Evolutionary conservation across 345 rosid species (phyloP).

Genomic region (Populus ilicifolia): DNA sequence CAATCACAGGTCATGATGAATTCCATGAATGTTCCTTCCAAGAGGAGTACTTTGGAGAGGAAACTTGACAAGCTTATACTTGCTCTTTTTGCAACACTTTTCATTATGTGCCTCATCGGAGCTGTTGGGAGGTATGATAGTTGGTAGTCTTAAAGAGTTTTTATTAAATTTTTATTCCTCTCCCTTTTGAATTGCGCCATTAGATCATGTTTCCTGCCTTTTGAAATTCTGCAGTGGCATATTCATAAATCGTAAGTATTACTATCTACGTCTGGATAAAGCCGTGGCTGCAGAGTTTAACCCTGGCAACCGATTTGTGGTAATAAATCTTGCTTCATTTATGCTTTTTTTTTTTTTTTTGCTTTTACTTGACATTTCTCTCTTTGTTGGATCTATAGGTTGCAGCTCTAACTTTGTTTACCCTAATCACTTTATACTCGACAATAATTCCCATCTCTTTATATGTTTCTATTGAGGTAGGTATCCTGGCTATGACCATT

Average conservation of each 20-base stretch:
- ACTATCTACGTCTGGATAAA: slow-evolving; percentile 54
- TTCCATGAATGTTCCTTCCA: slow-evolving; percentile 98
- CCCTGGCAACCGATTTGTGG: slow-evolving; percentile 68
- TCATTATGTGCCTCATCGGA: slow-evolving; percentile 85
- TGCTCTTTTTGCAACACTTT: slow-evolving; percentile 75
- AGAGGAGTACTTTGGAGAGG: slow-evolving; percentile 97
- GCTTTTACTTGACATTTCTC: not conserved
- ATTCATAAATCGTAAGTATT: slow-evolving; percentile 69
- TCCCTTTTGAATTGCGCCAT: not conserved
- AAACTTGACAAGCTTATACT: slow-evolving; percentile 99
- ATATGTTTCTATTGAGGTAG: slow-evolving; percentile 96
- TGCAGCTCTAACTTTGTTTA: slow-evolving; percentile 66
- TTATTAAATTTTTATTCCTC: not conserved
- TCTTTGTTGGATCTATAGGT: slow-evolving; percentile 52
- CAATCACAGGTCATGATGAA: slow-evolving; percentile 95
- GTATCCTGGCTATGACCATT: slow-evolving; percentile 16
- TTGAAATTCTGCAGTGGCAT: slow-evolving; percentile 66
- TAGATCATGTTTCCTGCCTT: slow-evolving; percentile 19
- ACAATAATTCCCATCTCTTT: slow-evolving; percentile 95
- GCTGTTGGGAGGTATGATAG: slow-evolving; percentile 75
- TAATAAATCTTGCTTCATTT: slow-evolving; percentile 33
- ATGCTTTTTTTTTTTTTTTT: not conserved
- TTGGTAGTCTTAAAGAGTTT: not conserved
- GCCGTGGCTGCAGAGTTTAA: slow-evolving; percentile 54
- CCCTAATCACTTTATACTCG: slow-evolving; percentile 88